Evolutionary conservation across 164 flowering plant genomes (phyloP).

Genomic region (Cinnamomum micranthum): DNA sequence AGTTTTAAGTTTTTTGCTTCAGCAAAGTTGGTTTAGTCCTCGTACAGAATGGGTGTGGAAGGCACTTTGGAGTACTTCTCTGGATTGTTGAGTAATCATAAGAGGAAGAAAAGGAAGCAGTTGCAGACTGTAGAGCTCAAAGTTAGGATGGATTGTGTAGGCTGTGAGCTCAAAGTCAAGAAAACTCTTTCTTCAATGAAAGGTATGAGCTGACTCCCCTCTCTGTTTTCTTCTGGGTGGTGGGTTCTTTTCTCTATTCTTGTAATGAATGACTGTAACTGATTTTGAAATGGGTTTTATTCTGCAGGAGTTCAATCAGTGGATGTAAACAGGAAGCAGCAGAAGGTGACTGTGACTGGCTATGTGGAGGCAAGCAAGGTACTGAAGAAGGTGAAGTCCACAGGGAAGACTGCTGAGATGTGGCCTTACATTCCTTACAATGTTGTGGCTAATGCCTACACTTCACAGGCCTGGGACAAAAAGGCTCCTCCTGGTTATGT

Average conservation of each 20-base stretch:
- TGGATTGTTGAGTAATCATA: slow-evolving; percentile 37
- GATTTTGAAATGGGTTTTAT: background rate
- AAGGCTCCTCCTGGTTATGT: slow-evolving; percentile 79
- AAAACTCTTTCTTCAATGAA: slow-evolving; percentile 56
- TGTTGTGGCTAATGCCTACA: slow-evolving; percentile 62
- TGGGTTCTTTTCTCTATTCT: too few species aligned
- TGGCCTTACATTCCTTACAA: slow-evolving; percentile 90
- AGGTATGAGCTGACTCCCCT: slow-evolving; percentile 30
- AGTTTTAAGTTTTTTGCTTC: background rate
- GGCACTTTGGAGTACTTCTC: slow-evolving; percentile 70
- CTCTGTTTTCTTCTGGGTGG: background rate
- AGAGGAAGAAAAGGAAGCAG: slow-evolving; percentile 47
- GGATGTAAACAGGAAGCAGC: slow-evolving; percentile 70
- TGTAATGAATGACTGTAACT: background rate
- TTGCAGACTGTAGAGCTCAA: slow-evolving; percentile 63
- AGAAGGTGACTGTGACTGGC: slow-evolving; percentile 74
- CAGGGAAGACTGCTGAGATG: slow-evolving; percentile 66
- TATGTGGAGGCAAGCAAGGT: slow-evolving; percentile 68
- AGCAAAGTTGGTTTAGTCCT: background rate
- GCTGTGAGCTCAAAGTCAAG: slow-evolving; percentile 71
- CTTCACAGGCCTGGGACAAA: slow-evolving; percentile 73
- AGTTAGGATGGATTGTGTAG: slow-evolving; percentile 88
- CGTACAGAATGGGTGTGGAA: slow-evolving; percentile 34
- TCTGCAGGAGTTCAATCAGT: slow-evolving; percentile 67
- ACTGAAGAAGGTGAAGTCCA: slow-evolving; percentile 53